Evolutionary conservation across 768 basidiomycete species (phyloP).

Genomic region (Holtermanniella nyarrowii): DNA sequence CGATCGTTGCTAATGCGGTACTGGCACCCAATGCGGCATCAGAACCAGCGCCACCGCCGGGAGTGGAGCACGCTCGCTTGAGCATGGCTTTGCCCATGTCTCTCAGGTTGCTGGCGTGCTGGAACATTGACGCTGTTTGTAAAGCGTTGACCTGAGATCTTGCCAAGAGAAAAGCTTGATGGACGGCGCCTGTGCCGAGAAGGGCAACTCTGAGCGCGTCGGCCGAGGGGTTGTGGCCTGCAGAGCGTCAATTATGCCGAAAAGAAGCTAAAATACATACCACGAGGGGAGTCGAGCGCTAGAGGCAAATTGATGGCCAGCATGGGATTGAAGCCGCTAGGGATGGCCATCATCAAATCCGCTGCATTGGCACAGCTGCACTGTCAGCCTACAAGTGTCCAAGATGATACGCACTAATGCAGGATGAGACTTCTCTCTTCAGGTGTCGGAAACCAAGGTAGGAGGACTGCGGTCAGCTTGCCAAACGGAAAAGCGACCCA

Average conservation of each 20-base stretch:
- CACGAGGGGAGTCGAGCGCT: conserved; percentile 43
- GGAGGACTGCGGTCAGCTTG: conserved; percentile 18
- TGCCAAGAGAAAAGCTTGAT: conserved; percentile 45
- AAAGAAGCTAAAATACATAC: conserved; percentile 6
- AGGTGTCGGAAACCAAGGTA: conserved; percentile 40
- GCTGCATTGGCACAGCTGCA: conserved; percentile 44
- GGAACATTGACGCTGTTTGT: conserved; percentile 38
- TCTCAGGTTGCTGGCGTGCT: conserved; percentile 40
- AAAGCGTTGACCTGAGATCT: conserved; percentile 26
- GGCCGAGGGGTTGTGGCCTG: conserved; percentile 40
- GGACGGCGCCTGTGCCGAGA: conserved; percentile 44
- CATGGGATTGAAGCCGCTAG: conserved; percentile 45
- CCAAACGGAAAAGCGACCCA: conserved; percentile 5
- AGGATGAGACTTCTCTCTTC: conserved; percentile 37
- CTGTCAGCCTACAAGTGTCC: conserved; percentile 6
- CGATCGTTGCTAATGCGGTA: conserved; percentile 28
- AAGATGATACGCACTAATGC: conserved; percentile 22
- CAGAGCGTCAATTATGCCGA: not conserved
- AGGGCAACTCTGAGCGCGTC: conserved; percentile 44
- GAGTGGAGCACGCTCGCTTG: conserved; percentile 35
- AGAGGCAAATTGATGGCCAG: conserved; percentile 45
- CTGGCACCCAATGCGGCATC: conserved; percentile 33
- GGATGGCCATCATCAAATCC: conserved; percentile 47
- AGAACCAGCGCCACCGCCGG: conserved; percentile 22
- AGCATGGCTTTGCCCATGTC: conserved; percentile 42